Evolutionary conservation across 257 asterid species (phyloP).

Genomic region (Capsicum chinense): DNA sequence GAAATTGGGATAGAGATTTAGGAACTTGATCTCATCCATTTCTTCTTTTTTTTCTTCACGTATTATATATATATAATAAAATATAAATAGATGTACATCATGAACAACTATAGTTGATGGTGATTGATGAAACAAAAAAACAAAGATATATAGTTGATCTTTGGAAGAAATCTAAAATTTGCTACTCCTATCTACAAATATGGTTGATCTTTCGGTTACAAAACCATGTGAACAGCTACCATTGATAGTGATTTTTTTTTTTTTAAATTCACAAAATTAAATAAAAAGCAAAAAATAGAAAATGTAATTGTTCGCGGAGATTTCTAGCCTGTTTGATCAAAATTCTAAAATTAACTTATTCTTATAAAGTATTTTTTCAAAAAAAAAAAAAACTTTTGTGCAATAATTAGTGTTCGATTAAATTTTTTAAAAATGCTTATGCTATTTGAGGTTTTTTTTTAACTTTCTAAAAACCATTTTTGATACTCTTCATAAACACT

Average conservation of each 20-base stretch:
- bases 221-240: conserved; percentile 30
- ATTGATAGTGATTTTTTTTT: conserved; percentile 27
- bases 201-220: background rate
- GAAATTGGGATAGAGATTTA: conserved; percentile 4
- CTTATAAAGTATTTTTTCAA: no score
- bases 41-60: background rate
- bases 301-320: no score
- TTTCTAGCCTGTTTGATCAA: background rate
- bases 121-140: background rate
- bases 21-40: conserved; percentile 17
- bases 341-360: no score
- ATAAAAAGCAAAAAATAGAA: background rate
- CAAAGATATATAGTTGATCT: background rate
- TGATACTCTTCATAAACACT: no score
- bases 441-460: no score
- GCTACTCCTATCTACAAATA: background rate
- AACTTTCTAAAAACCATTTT: no score
- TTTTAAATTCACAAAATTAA: background rate
- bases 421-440: no score
- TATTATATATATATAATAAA: background rate
- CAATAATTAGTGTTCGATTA: no score
- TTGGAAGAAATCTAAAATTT: background rate
- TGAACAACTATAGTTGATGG: conserved; percentile 12
- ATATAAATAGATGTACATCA: background rate
- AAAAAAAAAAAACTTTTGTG: no score